Evolutionary conservation across 768 basidiomycete species (phyloP).

Genomic region (Boletus vermiculosoides): DNA sequence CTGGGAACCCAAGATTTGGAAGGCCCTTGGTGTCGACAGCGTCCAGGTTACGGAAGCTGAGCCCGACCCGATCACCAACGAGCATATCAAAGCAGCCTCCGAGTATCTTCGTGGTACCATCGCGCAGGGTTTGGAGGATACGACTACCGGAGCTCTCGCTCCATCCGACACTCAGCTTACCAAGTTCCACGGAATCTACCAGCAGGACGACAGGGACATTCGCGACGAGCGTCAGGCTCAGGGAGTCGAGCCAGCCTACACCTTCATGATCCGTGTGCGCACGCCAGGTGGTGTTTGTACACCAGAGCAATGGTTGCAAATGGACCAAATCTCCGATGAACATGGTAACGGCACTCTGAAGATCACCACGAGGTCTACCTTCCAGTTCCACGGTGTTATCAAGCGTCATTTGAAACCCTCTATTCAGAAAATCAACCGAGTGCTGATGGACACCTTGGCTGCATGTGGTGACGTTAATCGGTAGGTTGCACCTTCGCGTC

Average conservation of each 20-base stretch:
- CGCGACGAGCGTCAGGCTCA: slow-evolving; percentile 92
- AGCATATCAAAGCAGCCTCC: slow-evolving; percentile 98
- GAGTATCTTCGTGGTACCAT: slow-evolving; percentile 95
- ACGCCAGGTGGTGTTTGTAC: slow-evolving; percentile 95
- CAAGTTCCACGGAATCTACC: slow-evolving; percentile 97
- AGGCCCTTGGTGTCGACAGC: slow-evolving; percentile 86
- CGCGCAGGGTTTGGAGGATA: slow-evolving; percentile 83
- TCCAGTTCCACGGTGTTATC: slow-evolving; percentile 99
- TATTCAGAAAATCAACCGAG: slow-evolving; percentile 93
- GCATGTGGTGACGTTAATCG: slow-evolving; percentile 98
- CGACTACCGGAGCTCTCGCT: slow-evolving; percentile 85
- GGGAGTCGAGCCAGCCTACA: slow-evolving; percentile 92
- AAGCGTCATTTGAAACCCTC: slow-evolving; percentile 95
- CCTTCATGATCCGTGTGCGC: slow-evolving; percentile 98
- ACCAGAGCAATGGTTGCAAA: slow-evolving; percentile 89
- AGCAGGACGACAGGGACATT: slow-evolving; percentile 98
- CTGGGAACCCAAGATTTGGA: slow-evolving; percentile 96
- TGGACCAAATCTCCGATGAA: slow-evolving; percentile 96
- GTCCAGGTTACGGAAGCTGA: slow-evolving; percentile 89
- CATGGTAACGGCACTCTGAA: slow-evolving; percentile 94
- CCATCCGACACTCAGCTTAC: slow-evolving; percentile 91
- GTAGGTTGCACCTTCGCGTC: slow-evolving; percentile 36
- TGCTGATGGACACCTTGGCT: slow-evolving; percentile 89
- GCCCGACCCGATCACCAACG: slow-evolving; percentile 97
- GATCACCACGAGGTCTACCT: slow-evolving; percentile 95